Evolutionary conservation across 140 eudicot genomes (phyloP), one percentile per base, ranked within the genome.

Genomic region (Bidens hawaiensis): DNA sequence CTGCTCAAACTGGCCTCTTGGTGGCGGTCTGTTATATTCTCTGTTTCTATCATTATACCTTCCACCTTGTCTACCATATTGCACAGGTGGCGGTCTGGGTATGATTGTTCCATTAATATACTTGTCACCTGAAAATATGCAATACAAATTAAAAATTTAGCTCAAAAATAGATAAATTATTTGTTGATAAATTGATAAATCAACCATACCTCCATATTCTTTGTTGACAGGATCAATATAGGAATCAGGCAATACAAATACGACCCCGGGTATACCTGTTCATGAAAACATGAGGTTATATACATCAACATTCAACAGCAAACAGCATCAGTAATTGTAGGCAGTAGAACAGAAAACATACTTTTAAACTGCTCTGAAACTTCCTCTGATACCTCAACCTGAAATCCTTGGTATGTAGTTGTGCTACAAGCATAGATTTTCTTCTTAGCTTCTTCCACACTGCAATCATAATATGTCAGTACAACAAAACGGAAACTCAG

Each of bases 391-490:
- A 85, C 82, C 70, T 72, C 77, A 43, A 80, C 85, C 67, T 91
- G 96, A 75, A 91, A 91, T 3, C 98, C 96, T 0, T 73, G n/a
- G 70, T 91, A 91, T 47, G 94, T 85, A 19, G 98, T 87, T 8
- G 98, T 91, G 71, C 98, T 91, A 46, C 89, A 82, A 16, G 99
- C 96, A 81, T 93, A 93, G 5, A 88, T 93, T 69, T 69, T 88
- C 82, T 81, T 93, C 88, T 88, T 93, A 18, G 99, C 99, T 83
- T 88, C 96, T 81, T 93, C 99, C 67, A 78, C 85, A 73, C 99
- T 93, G 81, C 64, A 45, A 75, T 40, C n/a, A 72, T 16, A 23
- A 13, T 4, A 36, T 51, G 15, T 30, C 12, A 9, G 24, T 48
- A 22, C 21, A 5, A 62, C 16, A 38, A 33, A 27, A 60, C 40